A percentile compares a stretch with the other conserved stretches of the same genome.
Conservation (phyloP, 352 stramenopile species). For the Pythium periplocum region DNA sequence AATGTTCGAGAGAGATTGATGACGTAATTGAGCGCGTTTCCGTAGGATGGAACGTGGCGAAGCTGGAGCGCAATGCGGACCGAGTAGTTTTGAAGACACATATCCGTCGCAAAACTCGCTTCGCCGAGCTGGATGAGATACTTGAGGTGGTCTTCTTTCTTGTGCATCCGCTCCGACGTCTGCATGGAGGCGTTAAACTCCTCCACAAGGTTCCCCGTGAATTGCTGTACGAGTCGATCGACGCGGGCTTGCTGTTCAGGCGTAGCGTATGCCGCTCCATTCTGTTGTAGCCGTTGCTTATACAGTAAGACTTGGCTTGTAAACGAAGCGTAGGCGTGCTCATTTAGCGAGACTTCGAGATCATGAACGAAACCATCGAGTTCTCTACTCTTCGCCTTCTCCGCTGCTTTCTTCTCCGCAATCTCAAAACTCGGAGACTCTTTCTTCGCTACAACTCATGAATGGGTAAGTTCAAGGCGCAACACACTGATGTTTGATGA, state of each 20-base stretch:
- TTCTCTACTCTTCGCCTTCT: conserved; percentile 37
- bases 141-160: conserved; percentile 72
- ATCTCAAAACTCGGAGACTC: conserved; percentile 29
- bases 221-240: conserved; percentile 43
- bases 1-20: conserved; percentile 80
- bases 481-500: neutral
- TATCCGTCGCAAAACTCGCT: conserved; percentile 59
- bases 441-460: conserved; percentile 27
- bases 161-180: conserved; percentile 76
- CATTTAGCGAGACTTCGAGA: conserved; percentile 59
- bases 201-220: conserved; percentile 54
- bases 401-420: conserved; percentile 41
- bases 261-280: conserved; percentile 19
- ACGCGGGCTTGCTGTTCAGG: conserved; percentile 54
- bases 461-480: neutral
- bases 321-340: conserved; percentile 63
- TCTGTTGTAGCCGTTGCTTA: conserved; percentile 36
- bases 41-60: conserved; percentile 64
- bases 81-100: conserved; percentile 82
- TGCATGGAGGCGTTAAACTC: conserved; percentile 78
- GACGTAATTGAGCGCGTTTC: conserved; percentile 74
- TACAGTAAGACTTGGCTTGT: conserved; percentile 46
- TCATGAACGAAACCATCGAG: conserved; percentile 63
- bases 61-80: conserved; percentile 72
- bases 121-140: conserved; percentile 72